Percentiles rank a stretch among this genome's conserved stretches.
Evolutionary conservation across 176 grass and related monocot species (phyloP).

Genomic region (Triticum turgidum): DNA sequence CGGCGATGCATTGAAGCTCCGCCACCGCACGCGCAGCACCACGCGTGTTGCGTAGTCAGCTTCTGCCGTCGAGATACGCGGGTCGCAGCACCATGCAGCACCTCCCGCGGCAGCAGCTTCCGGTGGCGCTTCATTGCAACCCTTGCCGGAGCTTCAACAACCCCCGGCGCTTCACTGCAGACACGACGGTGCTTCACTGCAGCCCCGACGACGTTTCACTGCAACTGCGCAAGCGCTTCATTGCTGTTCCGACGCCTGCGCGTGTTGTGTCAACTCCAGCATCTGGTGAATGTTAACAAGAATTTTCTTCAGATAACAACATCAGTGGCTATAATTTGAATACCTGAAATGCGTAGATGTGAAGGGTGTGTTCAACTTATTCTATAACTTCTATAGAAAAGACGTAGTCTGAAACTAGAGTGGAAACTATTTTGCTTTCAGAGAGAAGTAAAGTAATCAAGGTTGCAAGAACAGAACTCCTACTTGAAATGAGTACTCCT

Average conservation of each 20-base stretch:
- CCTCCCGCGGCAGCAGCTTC: too few species aligned
- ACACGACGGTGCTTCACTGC: too few species aligned
- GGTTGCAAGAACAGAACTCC: background rate
- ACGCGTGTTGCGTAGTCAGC: too few species aligned
- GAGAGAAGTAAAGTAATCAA: background rate
- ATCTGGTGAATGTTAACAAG: conserved; percentile 33
- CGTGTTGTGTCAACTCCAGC: conserved; percentile 67
- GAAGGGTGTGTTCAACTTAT: background rate
- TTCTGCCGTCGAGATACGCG: too few species aligned
- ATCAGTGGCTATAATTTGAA: background rate
- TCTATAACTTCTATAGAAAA: background rate
- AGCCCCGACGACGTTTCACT: too few species aligned
- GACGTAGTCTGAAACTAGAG: background rate
- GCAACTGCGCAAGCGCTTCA: too few species aligned
- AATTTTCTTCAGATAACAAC: conserved; percentile 1
- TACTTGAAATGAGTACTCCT: background rate
- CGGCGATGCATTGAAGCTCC: too few species aligned
- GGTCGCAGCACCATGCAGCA: too few species aligned
- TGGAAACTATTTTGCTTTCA: conserved; percentile 4
- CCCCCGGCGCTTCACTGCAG: too few species aligned
- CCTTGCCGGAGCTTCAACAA: too few species aligned
- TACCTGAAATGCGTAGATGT: background rate
- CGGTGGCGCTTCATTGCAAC: too few species aligned
- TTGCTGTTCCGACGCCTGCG: conserved; percentile 48
- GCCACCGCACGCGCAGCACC: too few species aligned